phyloP scores from a whole-genome alignment of 768 basidiomycete genomes.

The Russula compacta region DNA sequence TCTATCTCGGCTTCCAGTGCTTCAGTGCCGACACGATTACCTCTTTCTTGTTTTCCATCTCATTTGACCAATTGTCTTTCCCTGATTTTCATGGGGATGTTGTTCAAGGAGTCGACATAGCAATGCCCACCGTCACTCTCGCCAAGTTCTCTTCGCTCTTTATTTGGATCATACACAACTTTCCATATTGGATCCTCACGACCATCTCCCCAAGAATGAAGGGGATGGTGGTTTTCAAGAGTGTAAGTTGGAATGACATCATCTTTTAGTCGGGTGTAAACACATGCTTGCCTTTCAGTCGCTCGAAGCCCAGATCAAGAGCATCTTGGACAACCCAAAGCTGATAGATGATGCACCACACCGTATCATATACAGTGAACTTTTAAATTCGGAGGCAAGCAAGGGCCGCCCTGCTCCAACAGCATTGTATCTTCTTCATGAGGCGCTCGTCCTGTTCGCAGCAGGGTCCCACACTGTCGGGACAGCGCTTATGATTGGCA shows the following conservation, averaged over 20 bases:
- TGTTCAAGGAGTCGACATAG: slow-evolving; percentile 27
- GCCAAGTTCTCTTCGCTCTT: background rate
- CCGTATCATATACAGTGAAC: slow-evolving; percentile 10
- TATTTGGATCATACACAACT: background rate
- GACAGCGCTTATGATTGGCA: slow-evolving; percentile 3
- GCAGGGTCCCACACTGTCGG: slow-evolving; percentile 8
- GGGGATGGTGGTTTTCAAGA: background rate
- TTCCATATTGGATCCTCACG: background rate
- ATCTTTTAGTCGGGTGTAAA: background rate
- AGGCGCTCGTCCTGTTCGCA: slow-evolving; percentile 1
- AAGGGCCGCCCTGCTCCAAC: background rate
- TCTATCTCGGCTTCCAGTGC: slow-evolving; percentile 35
- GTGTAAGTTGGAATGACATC: background rate
- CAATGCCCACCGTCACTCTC: slow-evolving; percentile 23
- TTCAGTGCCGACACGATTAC: slow-evolving; percentile 36
- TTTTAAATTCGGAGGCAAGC: background rate
- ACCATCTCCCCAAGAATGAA: background rate
- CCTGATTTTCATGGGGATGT: slow-evolving; percentile 31
- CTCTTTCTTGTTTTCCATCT: slow-evolving; percentile 33
- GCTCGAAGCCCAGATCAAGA: background rate
- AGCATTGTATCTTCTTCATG: background rate
- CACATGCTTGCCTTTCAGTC: background rate
- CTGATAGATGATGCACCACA: slow-evolving; percentile 5
- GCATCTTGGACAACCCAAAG: background rate
- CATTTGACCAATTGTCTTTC: slow-evolving; percentile 27